A percentile compares a stretch with the other conserved stretches of the same genome.
These are phyloP conservation scores for Kappamyces sp. DNA, from an alignment of 192 early-diverging fungal species.

Conservation along the genomic window DNA sequence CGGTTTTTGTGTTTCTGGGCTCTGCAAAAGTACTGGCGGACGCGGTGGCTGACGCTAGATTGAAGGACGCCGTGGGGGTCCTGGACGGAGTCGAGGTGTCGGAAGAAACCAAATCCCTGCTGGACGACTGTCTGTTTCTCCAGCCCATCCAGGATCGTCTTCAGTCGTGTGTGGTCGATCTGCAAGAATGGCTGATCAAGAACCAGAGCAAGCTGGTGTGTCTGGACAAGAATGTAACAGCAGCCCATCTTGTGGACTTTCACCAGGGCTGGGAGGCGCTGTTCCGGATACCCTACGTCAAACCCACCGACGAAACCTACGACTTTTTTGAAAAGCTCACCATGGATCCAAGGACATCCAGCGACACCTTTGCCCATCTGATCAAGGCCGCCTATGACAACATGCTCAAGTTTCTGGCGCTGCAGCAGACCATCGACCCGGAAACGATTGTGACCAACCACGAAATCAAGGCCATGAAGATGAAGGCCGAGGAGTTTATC, in stretches of 20 bases:
- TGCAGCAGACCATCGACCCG: background rate
- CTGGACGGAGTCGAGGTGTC: background rate
- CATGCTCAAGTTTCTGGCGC: background rate
- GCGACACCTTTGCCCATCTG: constrained; percentile 1
- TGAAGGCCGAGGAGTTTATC: constrained; percentile 6
- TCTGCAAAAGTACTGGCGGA: background rate
- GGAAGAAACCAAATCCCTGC: background rate
- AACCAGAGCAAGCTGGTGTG: background rate
- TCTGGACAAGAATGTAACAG: background rate
- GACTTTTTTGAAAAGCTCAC: background rate
- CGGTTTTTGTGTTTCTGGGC: constrained; percentile 6
- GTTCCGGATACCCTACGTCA: background rate
- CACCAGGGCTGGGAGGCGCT: constrained; percentile 7
- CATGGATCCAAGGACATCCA: constrained; percentile 1
- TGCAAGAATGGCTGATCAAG: background rate
- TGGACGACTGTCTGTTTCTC: background rate
- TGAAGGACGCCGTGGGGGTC: background rate
- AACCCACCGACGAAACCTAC: background rate
- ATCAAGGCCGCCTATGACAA: background rate
- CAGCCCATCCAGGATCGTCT: background rate
- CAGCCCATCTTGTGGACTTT: background rate
- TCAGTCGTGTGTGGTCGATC: constrained; percentile 9
- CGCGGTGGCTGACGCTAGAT: background rate
- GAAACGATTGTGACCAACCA: constrained; percentile 8
- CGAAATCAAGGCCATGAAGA: constrained; percentile 5